Conservation (phyloP, 805 yeast species). For the Lipomyces orientalis region DNA sequence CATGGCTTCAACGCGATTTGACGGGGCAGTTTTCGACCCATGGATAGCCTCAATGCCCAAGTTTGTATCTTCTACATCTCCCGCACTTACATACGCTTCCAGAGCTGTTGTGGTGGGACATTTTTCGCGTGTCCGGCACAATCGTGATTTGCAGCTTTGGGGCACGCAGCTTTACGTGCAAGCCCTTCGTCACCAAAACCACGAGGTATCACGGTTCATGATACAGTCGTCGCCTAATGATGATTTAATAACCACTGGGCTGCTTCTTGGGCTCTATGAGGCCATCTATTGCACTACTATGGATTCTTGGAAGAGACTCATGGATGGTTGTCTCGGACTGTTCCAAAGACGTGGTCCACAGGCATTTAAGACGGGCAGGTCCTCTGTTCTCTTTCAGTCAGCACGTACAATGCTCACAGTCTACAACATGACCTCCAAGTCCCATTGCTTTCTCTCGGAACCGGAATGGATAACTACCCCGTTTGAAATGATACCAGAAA, state of each 20-base stretch:
- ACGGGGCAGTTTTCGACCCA: slow-evolving; percentile 6
- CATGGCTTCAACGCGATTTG: not conserved
- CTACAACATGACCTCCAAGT: not conserved
- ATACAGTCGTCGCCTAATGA: not conserved
- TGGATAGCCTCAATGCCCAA: not conserved
- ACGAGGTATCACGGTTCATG: not conserved
- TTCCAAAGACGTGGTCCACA: slow-evolving; percentile 11
- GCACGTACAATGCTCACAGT: slow-evolving; percentile 7
- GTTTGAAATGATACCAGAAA: not conserved
- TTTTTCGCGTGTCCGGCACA: not conserved
- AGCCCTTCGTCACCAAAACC: not conserved
- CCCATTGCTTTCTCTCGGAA: not conserved
- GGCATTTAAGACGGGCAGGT: slow-evolving; percentile 2
- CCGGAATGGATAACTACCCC: slow-evolving; percentile 18
- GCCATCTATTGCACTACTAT: not conserved
- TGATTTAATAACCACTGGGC: slow-evolving; percentile 5
- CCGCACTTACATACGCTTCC: slow-evolving; percentile 3
- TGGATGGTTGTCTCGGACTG: slow-evolving; percentile 7
- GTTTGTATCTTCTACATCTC: not conserved
- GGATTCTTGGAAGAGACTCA: not conserved
- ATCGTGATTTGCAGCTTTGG: not conserved
- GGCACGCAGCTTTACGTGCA: not conserved
- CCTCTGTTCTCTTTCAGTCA: slow-evolving; percentile 9
- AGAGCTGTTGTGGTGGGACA: not conserved
- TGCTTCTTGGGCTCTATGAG: slow-evolving; percentile 12